Conservation (phyloP, 768 basidiomycete species). For the Boletus fagicola region DNA sequence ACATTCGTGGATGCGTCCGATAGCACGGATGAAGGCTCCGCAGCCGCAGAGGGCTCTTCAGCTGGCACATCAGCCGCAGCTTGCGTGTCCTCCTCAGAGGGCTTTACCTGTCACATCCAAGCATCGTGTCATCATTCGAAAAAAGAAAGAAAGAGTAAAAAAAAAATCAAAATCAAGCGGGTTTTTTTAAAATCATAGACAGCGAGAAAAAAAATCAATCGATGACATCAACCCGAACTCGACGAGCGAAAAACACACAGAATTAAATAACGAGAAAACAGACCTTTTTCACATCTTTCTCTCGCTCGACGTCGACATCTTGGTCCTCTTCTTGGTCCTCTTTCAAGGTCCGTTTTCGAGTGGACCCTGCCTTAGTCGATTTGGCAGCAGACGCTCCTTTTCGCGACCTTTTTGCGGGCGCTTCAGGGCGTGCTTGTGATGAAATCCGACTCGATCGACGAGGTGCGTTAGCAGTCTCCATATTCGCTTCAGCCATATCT, state of each 20-base stretch:
- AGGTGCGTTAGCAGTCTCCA: constrained; percentile 33
- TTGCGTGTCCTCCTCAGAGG: constrained; percentile 11
- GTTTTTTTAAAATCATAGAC: neutral
- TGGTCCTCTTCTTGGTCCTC: constrained; percentile 18
- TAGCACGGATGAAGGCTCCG: constrained; percentile 3
- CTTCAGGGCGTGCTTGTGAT: constrained; percentile 42
- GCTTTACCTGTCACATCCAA: constrained; percentile 18
- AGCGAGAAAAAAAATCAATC: neutral
- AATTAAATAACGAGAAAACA: neutral
- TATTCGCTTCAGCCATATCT: constrained; percentile 11
- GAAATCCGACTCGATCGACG: constrained; percentile 60
- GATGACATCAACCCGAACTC: neutral
- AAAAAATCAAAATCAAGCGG: neutral
- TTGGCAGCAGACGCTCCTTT: constrained; percentile 20
- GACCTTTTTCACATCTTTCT: constrained; percentile 29
- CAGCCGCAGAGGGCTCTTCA: constrained; percentile 2
- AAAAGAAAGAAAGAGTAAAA: neutral
- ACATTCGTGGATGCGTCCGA: constrained; percentile 33
- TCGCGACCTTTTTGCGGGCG: constrained; percentile 10
- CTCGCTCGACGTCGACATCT: constrained; percentile 12
- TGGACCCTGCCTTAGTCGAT: constrained; percentile 33
- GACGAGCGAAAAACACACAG: neutral
- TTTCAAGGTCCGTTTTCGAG: constrained; percentile 36
- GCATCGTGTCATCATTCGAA: neutral
- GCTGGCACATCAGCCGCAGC: neutral